phyloP scores from a whole-genome alignment of 2,329 filamentous ascomycete species.

The Boeremia exigua region DNA sequence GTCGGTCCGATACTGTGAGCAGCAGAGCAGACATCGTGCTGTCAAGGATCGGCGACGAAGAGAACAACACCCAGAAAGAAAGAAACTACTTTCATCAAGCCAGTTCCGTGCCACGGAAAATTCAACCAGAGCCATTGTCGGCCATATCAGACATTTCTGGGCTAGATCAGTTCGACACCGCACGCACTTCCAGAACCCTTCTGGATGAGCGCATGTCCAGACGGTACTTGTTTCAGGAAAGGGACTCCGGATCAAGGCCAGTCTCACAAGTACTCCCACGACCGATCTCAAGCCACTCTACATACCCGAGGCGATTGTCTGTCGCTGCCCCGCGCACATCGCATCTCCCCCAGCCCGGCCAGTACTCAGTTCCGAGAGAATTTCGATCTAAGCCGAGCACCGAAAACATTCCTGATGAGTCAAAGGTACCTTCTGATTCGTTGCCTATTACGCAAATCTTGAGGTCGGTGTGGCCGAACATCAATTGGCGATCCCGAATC shows the following conservation, averaged over 20 bases:
- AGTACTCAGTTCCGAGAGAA: conserved; percentile 1
- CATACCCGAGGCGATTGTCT: conserved; percentile 13
- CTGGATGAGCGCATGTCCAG: conserved; percentile 2
- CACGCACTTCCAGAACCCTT: conserved; percentile 7
- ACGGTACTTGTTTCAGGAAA: conserved; percentile 8
- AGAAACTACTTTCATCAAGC: not conserved
- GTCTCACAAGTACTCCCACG: conserved; percentile 14
- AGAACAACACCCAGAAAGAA: not conserved
- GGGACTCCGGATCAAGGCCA: conserved; percentile 11
- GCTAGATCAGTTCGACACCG: conserved; percentile 2
- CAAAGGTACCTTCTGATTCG: conserved; percentile 3
- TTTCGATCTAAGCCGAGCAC: not conserved
- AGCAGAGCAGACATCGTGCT: not conserved
- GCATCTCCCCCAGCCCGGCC: not conserved
- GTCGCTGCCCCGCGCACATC: not conserved
- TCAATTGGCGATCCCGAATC: conserved; percentile 60
- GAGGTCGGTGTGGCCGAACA: conserved; percentile 71
- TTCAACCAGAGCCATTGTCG: not conserved
- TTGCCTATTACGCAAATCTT: conserved; percentile 62
- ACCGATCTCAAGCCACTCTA: not conserved
- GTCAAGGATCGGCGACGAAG: not conserved
- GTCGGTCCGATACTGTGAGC: not conserved
- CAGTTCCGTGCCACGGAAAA: not conserved
- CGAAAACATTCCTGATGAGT: not conserved
- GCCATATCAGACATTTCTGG: conserved; percentile 3